Conservation (phyloP, 2,329 filamentous ascomycete genomes). For the Alternaria dauci region DNA sequence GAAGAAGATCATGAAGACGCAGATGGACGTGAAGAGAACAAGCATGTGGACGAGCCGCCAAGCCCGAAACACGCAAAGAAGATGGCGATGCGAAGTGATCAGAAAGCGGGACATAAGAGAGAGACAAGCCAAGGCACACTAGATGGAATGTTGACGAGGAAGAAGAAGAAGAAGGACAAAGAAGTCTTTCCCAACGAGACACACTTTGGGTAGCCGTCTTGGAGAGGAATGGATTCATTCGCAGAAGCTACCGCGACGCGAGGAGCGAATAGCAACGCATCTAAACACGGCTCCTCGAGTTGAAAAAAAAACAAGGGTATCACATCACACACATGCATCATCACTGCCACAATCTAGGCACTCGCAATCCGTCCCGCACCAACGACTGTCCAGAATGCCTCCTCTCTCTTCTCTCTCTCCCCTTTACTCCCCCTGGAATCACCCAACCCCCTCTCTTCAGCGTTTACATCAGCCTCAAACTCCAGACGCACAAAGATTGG, state of each 20-base stretch:
- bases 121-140: slow-evolving; percentile 61
- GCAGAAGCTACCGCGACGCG: neutral
- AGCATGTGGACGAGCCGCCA: slow-evolving; percentile 8
- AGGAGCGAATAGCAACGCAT: neutral
- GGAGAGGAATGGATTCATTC: neutral
- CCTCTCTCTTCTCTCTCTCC: slow-evolving; percentile 78
- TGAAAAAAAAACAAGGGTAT: slow-evolving; percentile 5
- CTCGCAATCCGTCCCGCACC: slow-evolving; percentile 79
- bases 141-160: slow-evolving; percentile 42
- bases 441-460: slow-evolving; percentile 52
- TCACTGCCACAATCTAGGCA: slow-evolving; percentile 42
- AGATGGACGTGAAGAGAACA: slow-evolving; percentile 24
- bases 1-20: slow-evolving; percentile 24
- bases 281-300: neutral
- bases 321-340: slow-evolving; percentile 34
- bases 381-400: slow-evolving; percentile 95
- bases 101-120: slow-evolving; percentile 67
- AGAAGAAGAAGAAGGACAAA: slow-evolving; percentile 42
- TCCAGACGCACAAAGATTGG: slow-evolving; percentile 92
- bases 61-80: slow-evolving; percentile 28
- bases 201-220: slow-evolving; percentile 13
- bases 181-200: slow-evolving; percentile 27
- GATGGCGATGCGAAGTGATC: slow-evolving; percentile 65
- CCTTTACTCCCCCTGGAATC: slow-evolving; percentile 61
- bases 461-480: slow-evolving; percentile 79